These are phyloP conservation scores for Fusarium caatingaense DNA, from an alignment of 2,329 filamentous ascomycete genomes.

Conservation along the genomic window DNA sequence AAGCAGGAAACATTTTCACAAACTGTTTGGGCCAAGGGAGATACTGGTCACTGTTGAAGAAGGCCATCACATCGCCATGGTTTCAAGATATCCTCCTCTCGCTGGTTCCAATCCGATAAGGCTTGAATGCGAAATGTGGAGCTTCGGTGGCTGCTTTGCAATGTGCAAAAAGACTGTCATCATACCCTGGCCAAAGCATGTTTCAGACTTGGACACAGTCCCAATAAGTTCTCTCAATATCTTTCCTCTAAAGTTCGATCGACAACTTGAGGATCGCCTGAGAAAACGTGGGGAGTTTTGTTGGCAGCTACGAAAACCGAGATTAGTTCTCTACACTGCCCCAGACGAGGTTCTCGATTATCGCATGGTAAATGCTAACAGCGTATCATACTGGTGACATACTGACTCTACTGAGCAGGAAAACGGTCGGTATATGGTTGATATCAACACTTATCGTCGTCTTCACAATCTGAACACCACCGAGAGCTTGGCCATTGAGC, in stretches of 20 bases:
- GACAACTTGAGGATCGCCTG: accelerated
- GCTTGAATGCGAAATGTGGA: background rate
- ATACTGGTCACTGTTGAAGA: background rate
- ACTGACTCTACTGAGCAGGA: background rate
- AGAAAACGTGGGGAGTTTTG: background rate
- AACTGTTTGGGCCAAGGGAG: background rate
- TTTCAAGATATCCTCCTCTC: background rate
- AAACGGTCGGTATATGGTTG: background rate
- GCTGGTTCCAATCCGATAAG: background rate
- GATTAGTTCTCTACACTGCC: background rate
- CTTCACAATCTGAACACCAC: background rate
- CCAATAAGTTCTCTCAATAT: background rate
- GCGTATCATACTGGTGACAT: too few relatives aligned
- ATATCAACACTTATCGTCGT: background rate
- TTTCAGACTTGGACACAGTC: accelerated
- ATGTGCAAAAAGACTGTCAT: accelerated
- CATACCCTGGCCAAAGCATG: background rate
- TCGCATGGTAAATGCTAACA: background rate
- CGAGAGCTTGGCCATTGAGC: background rate
- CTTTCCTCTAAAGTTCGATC: background rate
- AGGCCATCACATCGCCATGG: background rate
- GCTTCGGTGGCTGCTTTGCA: background rate
- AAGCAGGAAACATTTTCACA: background rate
- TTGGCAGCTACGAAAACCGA: background rate
- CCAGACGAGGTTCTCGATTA: background rate